Conservation (phyloP, 2,329 filamentous ascomycete genomes). For the Colletotrichum sp. region DNA sequence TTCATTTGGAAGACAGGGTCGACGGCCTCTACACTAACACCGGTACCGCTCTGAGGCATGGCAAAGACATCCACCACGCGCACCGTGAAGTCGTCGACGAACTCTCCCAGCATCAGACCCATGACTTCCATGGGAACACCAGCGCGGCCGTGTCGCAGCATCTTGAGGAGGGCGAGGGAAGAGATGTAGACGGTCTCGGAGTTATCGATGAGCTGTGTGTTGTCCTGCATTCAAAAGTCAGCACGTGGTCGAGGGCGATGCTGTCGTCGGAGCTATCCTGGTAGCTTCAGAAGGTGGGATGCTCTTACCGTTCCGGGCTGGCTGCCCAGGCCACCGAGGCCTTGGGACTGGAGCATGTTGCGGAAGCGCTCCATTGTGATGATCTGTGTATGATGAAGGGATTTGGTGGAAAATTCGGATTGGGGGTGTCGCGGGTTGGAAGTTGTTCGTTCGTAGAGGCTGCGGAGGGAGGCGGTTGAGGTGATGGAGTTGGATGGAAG, state of each 20-base stretch:
- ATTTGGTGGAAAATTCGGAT: not conserved
- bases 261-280: not conserved
- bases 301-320: slow-evolving; percentile 65
- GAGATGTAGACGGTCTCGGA: slow-evolving; percentile 99
- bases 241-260: not conserved
- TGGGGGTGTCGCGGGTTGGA: not conserved
- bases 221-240: slow-evolving; percentile 65
- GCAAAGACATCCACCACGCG: slow-evolving; percentile 98
- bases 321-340: slow-evolving; percentile 68
- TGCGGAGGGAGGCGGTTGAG: slow-evolving; percentile 8
- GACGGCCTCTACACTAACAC: slow-evolving; percentile 97
- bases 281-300: slow-evolving; percentile 17
- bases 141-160: slow-evolving; percentile 95
- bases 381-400: not conserved
- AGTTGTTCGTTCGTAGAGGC: not conserved
- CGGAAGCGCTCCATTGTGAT: slow-evolving; percentile 86
- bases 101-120: slow-evolving; percentile 98
- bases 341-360: slow-evolving; percentile 81
- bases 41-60: slow-evolving; percentile 98
- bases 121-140: slow-evolving; percentile 99
- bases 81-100: slow-evolving; percentile 98
- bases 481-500: slow-evolving; percentile 18
- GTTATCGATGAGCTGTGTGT: slow-evolving; percentile 92
- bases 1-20: slow-evolving; percentile 99
- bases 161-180: slow-evolving; percentile 95